These are phyloP conservation scores for Populus deltoides DNA, from an alignment of 345 rosid genomes.

Conservation along the genomic window DNA sequence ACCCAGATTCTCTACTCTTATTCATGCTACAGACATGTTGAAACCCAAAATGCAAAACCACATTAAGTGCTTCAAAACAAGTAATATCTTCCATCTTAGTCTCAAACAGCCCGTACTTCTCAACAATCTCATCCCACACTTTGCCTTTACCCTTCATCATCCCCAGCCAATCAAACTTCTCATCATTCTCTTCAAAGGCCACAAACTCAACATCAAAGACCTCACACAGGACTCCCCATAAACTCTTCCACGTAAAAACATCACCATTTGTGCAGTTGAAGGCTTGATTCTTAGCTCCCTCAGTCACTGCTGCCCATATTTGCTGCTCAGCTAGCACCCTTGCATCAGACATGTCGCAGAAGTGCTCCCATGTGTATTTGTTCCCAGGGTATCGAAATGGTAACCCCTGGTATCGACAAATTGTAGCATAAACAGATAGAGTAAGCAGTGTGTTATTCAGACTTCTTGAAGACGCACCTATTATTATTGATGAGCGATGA, in stretches of 20 bases:
- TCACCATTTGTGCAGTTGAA: constrained; percentile 42
- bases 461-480: constrained; percentile 37
- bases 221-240: constrained; percentile 29
- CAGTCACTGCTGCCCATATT: constrained; percentile 26
- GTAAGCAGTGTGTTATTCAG: constrained; percentile 22
- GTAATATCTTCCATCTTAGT: constrained; percentile 36
- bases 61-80: constrained; percentile 15
- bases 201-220: constrained; percentile 24
- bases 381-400: constrained; percentile 32
- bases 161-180: constrained; percentile 21
- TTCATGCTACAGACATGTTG: constrained; percentile 45
- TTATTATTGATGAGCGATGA: constrained; percentile 33
- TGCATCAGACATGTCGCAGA: constrained; percentile 31
- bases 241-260: constrained; percentile 29
- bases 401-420: constrained; percentile 24
- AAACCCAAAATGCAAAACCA: constrained; percentile 25
- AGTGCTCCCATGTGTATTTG: constrained; percentile 39
- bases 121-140: constrained; percentile 39
- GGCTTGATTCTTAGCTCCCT: constrained; percentile 25
- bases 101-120: constrained; percentile 20
- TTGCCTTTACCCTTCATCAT: constrained; percentile 21
- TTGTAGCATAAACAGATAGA: constrained; percentile 23
- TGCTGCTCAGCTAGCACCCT: constrained; percentile 35
- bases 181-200: constrained; percentile 25
- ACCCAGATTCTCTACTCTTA: constrained; percentile 42